Evolutionary conservation across 805 yeast species (phyloP).

Genomic region (Candida nitratophila): DNA sequence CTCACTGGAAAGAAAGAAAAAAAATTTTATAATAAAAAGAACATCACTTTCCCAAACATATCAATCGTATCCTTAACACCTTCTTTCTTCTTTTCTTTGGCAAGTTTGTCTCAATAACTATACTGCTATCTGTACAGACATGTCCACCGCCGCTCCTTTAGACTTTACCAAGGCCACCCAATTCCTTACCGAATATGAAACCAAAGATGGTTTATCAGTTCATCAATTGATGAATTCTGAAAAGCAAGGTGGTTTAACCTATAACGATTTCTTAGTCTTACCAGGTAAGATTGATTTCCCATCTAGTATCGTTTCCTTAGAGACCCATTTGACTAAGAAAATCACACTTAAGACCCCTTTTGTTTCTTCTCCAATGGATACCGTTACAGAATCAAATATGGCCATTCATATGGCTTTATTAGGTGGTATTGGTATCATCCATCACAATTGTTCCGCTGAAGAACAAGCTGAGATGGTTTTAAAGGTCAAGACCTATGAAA

Average conservation of each 20-base stretch:
- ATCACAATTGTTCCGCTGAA: conserved; percentile 93
- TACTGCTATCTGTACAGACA: neutral
- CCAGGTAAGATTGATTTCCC: conserved; percentile 95
- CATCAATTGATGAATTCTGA: conserved; percentile 83
- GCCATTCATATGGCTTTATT: conserved; percentile 97
- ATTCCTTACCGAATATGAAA: conserved; percentile 54
- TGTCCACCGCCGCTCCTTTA: conserved; percentile 3
- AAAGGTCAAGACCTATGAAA: conserved; percentile 94
- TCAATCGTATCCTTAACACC: neutral
- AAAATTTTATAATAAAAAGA: neutral
- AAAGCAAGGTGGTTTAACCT: conserved; percentile 91
- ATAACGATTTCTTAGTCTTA: conserved; percentile 90
- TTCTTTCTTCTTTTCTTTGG: neutral
- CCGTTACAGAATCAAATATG: conserved; percentile 96
- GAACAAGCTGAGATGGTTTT: conserved; percentile 98
- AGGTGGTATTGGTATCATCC: conserved; percentile 98
- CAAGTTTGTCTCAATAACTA: neutral
- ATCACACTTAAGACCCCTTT: conserved; percentile 91
- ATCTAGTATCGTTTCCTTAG: conserved; percentile 68
- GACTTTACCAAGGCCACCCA: conserved; percentile 60
- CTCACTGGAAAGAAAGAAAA: no score
- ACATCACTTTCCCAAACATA: neutral
- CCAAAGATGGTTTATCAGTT: conserved; percentile 81
- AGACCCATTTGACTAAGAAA: conserved; percentile 83
- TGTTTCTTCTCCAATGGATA: conserved; percentile 98